Percentiles rank a stretch among this genome's conserved stretches.
Conservation (phyloP, 1,284 basidiomycete genomes). For the Tylopilus sp. region DNA sequence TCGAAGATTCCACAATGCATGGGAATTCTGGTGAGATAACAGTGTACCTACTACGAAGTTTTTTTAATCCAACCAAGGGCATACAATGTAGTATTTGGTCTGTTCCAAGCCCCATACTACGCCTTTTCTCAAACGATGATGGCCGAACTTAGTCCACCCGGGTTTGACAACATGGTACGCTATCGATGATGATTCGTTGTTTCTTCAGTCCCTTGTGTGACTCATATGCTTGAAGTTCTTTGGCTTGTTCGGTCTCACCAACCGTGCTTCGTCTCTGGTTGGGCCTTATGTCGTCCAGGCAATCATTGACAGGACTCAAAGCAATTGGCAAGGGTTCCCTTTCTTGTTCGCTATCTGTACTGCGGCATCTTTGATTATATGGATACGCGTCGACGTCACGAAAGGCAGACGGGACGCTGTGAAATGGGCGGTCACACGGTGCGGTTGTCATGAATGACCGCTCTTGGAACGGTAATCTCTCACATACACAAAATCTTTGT, state of each 20-base stretch:
- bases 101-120: constrained; percentile 89
- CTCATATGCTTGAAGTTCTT: constrained; percentile 64
- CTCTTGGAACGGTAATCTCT: no score
- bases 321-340: constrained; percentile 85
- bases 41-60: no score
- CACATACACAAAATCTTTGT: no score
- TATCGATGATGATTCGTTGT: not conserved
- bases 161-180: constrained; percentile 82
- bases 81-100: constrained; percentile 39
- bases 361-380: constrained; percentile 61
- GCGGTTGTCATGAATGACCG: constrained; percentile 11
- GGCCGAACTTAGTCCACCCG: constrained; percentile 85
- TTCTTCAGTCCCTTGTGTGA: not conserved
- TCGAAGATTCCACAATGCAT: constrained; percentile 79
- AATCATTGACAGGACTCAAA: constrained; percentile 77
- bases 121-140: constrained; percentile 90
- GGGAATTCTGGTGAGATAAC: constrained; percentile 80
- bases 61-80: constrained; percentile 29
- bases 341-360: constrained; percentile 82
- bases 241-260: constrained; percentile 85
- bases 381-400: constrained; percentile 28
- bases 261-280: constrained; percentile 85
- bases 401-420: constrained; percentile 63
- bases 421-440: constrained; percentile 62
- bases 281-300: constrained; percentile 85